Percentiles rank a stretch among this genome's conserved stretches.
These are phyloP conservation scores for Lachnellula arida DNA, from an alignment of 2,329 filamentous ascomycete species.

Conservation along the genomic window DNA sequence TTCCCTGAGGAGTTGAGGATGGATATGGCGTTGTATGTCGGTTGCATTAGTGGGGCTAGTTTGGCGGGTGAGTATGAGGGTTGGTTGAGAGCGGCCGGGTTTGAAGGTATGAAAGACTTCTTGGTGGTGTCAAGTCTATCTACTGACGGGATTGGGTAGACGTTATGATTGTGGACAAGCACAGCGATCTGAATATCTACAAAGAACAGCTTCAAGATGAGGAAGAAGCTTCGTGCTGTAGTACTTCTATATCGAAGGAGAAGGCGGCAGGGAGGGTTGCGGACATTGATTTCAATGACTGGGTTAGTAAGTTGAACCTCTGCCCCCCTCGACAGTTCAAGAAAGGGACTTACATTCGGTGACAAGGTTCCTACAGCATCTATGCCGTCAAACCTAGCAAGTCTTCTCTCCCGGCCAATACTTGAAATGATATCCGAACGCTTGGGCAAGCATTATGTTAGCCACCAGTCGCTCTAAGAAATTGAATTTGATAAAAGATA, in stretches of 20 bases:
- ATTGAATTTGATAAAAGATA: too few species aligned
- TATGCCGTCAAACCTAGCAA: constrained; percentile 41
- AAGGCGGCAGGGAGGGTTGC: constrained; percentile 6
- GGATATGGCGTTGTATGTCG: constrained; percentile 51
- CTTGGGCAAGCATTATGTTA: too few species aligned
- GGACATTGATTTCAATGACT: constrained; percentile 45
- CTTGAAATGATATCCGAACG: too few species aligned
- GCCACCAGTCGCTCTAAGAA: too few species aligned
- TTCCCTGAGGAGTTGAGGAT: constrained; percentile 45
- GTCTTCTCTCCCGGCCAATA: too few species aligned
- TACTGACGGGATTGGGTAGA: constrained; percentile 26
- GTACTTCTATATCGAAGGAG: constrained; percentile 1
- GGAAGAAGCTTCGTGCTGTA: neutral
- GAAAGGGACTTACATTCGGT: neutral
- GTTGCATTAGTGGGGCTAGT: constrained; percentile 56
- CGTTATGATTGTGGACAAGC: constrained; percentile 41
- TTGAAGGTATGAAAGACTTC: constrained; percentile 36
- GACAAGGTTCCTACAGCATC: constrained; percentile 44
- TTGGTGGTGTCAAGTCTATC: neutral
- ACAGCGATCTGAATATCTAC: constrained; percentile 46
- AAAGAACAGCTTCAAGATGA: neutral
- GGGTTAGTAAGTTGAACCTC: constrained; percentile 40
- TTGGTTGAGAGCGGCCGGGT: constrained; percentile 48
- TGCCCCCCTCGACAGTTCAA: neutral
- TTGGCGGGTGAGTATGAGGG: constrained; percentile 45